phyloP scores from a whole-genome alignment of 345 rosid species.

The Cardamine occulta region DNA sequence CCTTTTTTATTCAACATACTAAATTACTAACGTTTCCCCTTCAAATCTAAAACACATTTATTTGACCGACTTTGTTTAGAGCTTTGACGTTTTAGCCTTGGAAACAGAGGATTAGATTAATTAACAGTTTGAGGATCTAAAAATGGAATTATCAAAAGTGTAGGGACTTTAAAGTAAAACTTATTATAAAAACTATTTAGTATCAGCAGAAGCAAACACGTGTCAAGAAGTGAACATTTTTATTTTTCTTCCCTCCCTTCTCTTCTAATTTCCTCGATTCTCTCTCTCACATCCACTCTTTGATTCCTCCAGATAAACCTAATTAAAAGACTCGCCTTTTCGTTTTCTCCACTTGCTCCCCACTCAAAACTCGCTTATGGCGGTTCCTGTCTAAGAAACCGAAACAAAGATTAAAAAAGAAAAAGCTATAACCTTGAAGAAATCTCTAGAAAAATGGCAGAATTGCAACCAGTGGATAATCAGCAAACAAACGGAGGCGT shows the following conservation, averaged over 20 bases:
- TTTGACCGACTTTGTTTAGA: too few relatives aligned
- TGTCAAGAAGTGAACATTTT: slow-evolving; percentile 22
- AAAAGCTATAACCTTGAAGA: not conserved
- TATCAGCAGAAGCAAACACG: slow-evolving; percentile 24
- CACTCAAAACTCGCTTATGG: not conserved
- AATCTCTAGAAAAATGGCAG: slow-evolving; percentile 27
- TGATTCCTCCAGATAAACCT: slow-evolving; percentile 20
- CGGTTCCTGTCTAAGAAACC: not conserved
- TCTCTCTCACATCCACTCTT: slow-evolving; percentile 22
- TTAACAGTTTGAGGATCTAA: not conserved
- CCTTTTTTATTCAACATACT: too few relatives aligned
- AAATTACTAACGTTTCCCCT: too few relatives aligned
- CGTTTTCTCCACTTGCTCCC: not conserved
- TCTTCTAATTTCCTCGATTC: slow-evolving; percentile 16
- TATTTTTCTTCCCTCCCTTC: not conserved
- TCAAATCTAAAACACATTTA: too few relatives aligned
- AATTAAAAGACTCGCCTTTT: slow-evolving; percentile 22
- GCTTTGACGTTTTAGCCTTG: too few relatives aligned
- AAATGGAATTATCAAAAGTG: not conserved
- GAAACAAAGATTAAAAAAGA: not conserved
- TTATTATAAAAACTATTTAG: not conserved
- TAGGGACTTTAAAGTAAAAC: not conserved
- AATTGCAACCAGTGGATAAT: slow-evolving; percentile 15
- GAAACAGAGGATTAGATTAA: too few relatives aligned
- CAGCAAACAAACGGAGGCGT: slow-evolving; percentile 36